Evolutionary conservation across 2,329 filamentous ascomycete species (phyloP).

Genomic region (Salinomyces thailandicus): DNA sequence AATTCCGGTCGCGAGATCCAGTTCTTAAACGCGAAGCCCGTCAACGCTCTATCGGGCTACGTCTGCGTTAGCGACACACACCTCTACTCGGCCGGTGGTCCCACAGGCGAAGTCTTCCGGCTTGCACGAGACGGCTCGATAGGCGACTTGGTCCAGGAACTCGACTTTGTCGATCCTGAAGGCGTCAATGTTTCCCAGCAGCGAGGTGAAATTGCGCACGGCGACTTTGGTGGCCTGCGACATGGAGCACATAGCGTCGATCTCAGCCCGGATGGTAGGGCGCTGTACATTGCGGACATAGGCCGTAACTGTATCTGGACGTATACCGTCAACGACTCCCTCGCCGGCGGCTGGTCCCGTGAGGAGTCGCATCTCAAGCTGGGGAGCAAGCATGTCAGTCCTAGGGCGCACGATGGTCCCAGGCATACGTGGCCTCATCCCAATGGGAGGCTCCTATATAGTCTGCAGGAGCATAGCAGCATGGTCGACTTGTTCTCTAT

Average conservation of each 20-base stretch:
- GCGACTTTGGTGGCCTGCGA: conserved; percentile 25
- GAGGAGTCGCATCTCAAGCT: conserved; percentile 15
- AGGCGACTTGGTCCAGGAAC: conserved; percentile 23
- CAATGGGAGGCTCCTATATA: conserved; percentile 24
- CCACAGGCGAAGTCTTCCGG: conserved; percentile 25
- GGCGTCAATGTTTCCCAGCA: conserved; percentile 19
- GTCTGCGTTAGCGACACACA: conserved; percentile 22
- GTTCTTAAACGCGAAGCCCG: conserved; percentile 23
- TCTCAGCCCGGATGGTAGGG: conserved; percentile 20
- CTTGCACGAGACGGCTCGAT: conserved; percentile 21
- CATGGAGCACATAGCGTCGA: conserved; percentile 26
- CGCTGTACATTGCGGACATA: conserved; percentile 26
- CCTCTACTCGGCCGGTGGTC: conserved; percentile 25
- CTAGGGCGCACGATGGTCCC: conserved; percentile 24
- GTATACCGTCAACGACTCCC: conserved; percentile 15
- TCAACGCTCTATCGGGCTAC: conserved; percentile 24
- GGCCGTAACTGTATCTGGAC: conserved; percentile 28
- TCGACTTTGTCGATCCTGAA: conserved; percentile 22
- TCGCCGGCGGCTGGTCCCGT: not conserved
- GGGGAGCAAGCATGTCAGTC: conserved; percentile 21
- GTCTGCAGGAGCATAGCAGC: conserved; percentile 28
- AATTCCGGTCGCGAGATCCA: conserved; percentile 15
- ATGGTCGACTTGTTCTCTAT: conserved; percentile 26
- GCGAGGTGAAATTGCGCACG: conserved; percentile 22
- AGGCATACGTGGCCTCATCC: conserved; percentile 28